Percentiles rank a stretch among this genome's conserved stretches.
phyloP scores from a whole-genome alignment of 1,139 yeast species.

The Pichia sp. region DNA sequence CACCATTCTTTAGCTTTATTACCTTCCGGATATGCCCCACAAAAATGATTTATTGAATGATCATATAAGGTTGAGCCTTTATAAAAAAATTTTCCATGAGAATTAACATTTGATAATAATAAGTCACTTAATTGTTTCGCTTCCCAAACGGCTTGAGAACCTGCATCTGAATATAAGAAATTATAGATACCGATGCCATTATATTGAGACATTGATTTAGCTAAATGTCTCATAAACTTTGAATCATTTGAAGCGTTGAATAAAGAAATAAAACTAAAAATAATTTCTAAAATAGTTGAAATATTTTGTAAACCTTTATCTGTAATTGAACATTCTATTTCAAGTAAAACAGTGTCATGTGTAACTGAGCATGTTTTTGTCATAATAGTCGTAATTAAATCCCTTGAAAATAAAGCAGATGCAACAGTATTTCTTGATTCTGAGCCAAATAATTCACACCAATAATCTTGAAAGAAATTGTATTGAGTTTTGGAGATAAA shows the following conservation, averaged over 20 bases:
- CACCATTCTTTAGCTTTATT: conserved; percentile 34
- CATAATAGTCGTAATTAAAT: conserved; percentile 33
- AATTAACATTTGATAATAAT: conserved; percentile 33
- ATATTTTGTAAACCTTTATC: conserved; percentile 34
- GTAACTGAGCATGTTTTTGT: conserved; percentile 40
- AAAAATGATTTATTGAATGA: conserved; percentile 19
- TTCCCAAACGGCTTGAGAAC: conserved; percentile 40
- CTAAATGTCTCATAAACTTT: conserved; percentile 28
- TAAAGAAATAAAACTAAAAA: conserved; percentile 25
- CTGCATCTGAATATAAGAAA: conserved; percentile 36
- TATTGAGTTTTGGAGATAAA: conserved; percentile 10
- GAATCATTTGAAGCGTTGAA: conserved; percentile 18
- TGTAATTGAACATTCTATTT: conserved; percentile 45
- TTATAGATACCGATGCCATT: conserved; percentile 41
- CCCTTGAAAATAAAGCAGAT: conserved; percentile 31
- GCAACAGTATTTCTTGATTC: conserved; percentile 44
- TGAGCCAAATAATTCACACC: conserved; percentile 60
- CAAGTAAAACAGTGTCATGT: conserved; percentile 25
- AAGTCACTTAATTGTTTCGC: conserved; percentile 35
- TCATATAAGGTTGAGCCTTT: conserved; percentile 36
- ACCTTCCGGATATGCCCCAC: conserved; percentile 30
- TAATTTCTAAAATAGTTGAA: conserved; percentile 27
- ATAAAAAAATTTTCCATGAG: conserved; percentile 35
- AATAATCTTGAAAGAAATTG: conserved; percentile 34
- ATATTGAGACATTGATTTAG: conserved; percentile 38